Evolutionary conservation across 1,139 yeast species (phyloP).

Genomic region (Wickerhamiella infanticola): DNA sequence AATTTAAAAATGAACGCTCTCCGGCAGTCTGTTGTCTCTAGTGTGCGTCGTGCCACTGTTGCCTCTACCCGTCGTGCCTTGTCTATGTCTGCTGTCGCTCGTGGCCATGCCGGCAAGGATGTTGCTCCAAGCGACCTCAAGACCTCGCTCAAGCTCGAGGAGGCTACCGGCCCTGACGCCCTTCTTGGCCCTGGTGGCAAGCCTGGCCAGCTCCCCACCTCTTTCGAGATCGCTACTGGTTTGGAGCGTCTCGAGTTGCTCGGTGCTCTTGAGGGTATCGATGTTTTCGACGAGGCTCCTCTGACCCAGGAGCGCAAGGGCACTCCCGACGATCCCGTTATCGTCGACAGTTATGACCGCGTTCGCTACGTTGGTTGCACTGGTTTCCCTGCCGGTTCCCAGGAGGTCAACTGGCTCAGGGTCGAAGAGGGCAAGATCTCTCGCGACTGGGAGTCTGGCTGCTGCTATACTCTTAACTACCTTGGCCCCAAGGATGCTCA

Average conservation of each 20-base stretch:
- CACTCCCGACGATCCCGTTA: slow-evolving; percentile 72
- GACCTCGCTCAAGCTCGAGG: slow-evolving; percentile 55
- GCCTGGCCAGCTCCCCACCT: slow-evolving; percentile 75
- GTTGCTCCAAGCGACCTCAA: slow-evolving; percentile 21
- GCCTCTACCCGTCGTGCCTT: slow-evolving; percentile 10
- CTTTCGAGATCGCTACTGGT: slow-evolving; percentile 95
- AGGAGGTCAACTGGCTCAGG: slow-evolving; percentile 84
- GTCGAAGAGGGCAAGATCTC: slow-evolving; percentile 71
- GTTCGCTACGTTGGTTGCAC: slow-evolving; percentile 96
- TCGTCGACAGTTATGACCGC: slow-evolving; percentile 82
- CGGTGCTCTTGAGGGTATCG: slow-evolving; percentile 93
- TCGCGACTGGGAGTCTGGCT: slow-evolving; percentile 99
- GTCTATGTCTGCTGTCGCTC: slow-evolving; percentile 7
- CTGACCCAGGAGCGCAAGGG: slow-evolving; percentile 81
- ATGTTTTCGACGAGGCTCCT: slow-evolving; percentile 83
- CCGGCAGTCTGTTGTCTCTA: background rate
- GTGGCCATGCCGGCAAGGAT: slow-evolving; percentile 8
- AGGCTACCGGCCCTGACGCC: slow-evolving; percentile 66
- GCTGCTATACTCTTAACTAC: slow-evolving; percentile 78
- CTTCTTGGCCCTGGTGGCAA: slow-evolving; percentile 69
- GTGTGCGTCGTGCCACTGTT: slow-evolving; percentile 6
- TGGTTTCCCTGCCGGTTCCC: slow-evolving; percentile 89
- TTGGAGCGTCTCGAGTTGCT: slow-evolving; percentile 89
- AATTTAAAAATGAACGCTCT: background rate
- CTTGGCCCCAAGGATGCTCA: slow-evolving; percentile 49